Conservation (phyloP, 352 stramenopile genomes). For the Globisporangium uncinulatum region DNA sequence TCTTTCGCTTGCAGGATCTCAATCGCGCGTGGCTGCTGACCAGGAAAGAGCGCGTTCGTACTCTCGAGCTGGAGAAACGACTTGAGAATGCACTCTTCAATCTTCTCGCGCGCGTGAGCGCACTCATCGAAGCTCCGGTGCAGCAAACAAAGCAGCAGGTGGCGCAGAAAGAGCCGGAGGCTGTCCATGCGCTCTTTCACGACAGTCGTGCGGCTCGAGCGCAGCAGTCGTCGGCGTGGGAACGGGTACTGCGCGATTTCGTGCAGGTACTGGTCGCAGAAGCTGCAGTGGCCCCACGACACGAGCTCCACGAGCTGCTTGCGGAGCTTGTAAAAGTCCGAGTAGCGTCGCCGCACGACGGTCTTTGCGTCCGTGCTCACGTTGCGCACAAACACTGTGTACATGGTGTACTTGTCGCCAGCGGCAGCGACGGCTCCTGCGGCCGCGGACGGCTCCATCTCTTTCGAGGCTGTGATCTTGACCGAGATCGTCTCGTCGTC, state of each 20-base stretch:
- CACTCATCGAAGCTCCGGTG: constrained; percentile 67
- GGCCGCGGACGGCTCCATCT: constrained; percentile 22
- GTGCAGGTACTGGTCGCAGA: constrained; percentile 55
- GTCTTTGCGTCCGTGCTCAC: constrained; percentile 63
- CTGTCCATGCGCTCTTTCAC: constrained; percentile 86
- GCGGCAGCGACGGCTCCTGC: constrained; percentile 17
- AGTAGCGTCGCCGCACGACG: constrained; percentile 75
- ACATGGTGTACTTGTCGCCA: constrained; percentile 76
- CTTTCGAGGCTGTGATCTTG: constrained; percentile 56
- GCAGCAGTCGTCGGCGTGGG: constrained; percentile 63
- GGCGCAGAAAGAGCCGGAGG: constrained; percentile 65
- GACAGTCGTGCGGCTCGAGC: constrained; percentile 55
- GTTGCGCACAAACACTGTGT: constrained; percentile 82
- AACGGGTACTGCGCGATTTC: constrained; percentile 79
- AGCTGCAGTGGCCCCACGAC: constrained; percentile 67
- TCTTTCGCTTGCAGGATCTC: constrained; percentile 66
- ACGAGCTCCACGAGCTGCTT: constrained; percentile 82
- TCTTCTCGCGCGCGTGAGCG: constrained; percentile 51
- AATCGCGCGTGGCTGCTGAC: constrained; percentile 41
- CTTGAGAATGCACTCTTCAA: constrained; percentile 66
- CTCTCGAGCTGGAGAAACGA: constrained; percentile 77
- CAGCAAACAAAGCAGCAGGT: constrained; percentile 72
- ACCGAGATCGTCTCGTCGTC: constrained; percentile 62
- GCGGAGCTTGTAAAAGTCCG: constrained; percentile 80
- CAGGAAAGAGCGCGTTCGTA: constrained; percentile 41